These are phyloP conservation scores for Euphorbia schlechtendalii DNA, from an alignment of 441 rosid species.

Conservation along the genomic window DNA sequence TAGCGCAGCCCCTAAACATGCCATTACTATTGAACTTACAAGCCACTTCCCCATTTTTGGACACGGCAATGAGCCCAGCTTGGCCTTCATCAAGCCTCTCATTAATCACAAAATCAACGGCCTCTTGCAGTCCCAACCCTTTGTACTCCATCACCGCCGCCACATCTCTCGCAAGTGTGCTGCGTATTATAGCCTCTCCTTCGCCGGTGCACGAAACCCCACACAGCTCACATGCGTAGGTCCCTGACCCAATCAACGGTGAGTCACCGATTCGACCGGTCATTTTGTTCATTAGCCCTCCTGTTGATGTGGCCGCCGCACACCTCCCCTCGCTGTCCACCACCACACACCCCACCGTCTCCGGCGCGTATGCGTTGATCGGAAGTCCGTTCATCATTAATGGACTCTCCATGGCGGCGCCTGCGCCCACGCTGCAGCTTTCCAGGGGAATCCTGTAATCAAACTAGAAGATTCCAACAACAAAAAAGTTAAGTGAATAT, in stretches of 20 bases:
- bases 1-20: constrained; percentile 64
- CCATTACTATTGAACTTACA: constrained; percentile 54
- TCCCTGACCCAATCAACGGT: constrained; percentile 84
- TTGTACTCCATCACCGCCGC: constrained; percentile 97
- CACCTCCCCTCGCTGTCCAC: constrained; percentile 83
- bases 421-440: constrained; percentile 52
- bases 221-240: constrained; percentile 74
- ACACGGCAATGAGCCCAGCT: constrained; percentile 71
- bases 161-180: constrained; percentile 79
- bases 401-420: constrained; percentile 36
- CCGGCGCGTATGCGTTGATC: constrained; percentile 73
- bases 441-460: constrained; percentile 69
- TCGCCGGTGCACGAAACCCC: constrained; percentile 92
- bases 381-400: constrained; percentile 86
- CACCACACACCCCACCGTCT: constrained; percentile 87
- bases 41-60: constrained; percentile 54
- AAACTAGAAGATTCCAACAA: constrained; percentile 34
- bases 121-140: constrained; percentile 64
- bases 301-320: constrained; percentile 90
- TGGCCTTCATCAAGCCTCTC: constrained; percentile 68
- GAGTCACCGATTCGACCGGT: constrained; percentile 90
- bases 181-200: constrained; percentile 90
- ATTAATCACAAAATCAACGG: constrained; percentile 68
- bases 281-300: constrained; percentile 90
- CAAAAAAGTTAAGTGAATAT: neutral